phyloP scores from a whole-genome alignment of 495 filamentous ascomycete species.

The Neurospora tetraspora region DNA sequence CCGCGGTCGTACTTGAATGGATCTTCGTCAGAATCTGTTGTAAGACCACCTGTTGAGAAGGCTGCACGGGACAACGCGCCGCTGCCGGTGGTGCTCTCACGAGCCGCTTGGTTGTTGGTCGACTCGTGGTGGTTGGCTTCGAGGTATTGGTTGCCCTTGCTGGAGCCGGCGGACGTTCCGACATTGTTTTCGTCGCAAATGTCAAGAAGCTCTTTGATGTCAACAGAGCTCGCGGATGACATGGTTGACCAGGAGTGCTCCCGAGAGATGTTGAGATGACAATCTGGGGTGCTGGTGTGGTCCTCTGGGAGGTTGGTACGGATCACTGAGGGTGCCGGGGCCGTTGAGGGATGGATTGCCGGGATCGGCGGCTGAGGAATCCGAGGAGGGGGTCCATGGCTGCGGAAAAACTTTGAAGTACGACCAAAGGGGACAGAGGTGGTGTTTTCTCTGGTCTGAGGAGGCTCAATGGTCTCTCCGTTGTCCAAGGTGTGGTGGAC shows the following conservation, averaged over 20 bases:
- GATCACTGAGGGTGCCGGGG: background rate
- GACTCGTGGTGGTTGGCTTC: background rate
- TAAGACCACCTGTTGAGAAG: constrained; percentile 5
- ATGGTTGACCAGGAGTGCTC: background rate
- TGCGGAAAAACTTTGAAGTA: background rate
- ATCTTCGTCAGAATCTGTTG: constrained; percentile 20
- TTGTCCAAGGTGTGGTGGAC: background rate
- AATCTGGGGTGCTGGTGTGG: background rate
- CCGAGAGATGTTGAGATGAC: background rate
- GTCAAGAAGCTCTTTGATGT: background rate
- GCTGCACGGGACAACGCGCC: constrained; percentile 1
- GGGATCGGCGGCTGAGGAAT: background rate
- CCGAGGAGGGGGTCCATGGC: background rate
- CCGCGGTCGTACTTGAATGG: constrained; percentile 23
- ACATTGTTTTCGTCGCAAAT: background rate
- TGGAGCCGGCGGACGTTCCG: background rate
- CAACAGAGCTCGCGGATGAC: background rate
- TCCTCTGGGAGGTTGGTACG: background rate
- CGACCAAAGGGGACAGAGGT: background rate
- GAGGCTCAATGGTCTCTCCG: background rate
- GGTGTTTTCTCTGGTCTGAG: background rate
- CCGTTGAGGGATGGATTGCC: background rate
- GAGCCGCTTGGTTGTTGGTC: background rate
- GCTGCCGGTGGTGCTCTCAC: background rate
- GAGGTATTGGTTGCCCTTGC: background rate